A percentile compares a stretch with the other conserved stretches of the same genome.
phyloP scores from a whole-genome alignment of 176 grass and related monocot genomes.

The Rhynchospora breviuscula region DNA sequence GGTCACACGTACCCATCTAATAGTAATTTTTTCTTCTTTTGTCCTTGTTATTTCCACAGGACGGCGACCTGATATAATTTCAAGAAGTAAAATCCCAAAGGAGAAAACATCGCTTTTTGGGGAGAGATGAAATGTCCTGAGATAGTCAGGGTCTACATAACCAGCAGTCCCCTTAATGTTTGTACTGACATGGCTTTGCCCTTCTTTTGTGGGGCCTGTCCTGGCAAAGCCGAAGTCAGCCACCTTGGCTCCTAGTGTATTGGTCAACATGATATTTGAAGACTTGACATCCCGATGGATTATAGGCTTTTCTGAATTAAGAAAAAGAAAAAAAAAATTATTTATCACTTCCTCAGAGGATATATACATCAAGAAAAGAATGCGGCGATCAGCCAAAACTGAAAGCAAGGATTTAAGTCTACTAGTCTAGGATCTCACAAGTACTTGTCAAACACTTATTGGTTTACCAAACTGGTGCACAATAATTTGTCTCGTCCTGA shows the following conservation, averaged over 20 bases:
- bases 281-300: slow-evolving; percentile 96
- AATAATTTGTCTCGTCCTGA: not conserved
- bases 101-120: slow-evolving; percentile 93
- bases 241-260: slow-evolving; percentile 83
- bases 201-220: slow-evolving; percentile 66
- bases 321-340: not conserved
- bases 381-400: not conserved
- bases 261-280: slow-evolving; percentile 82
- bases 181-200: slow-evolving; percentile 74
- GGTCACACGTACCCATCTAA: slow-evolving; percentile 71
- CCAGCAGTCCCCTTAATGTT: slow-evolving; percentile 82
- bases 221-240: slow-evolving; percentile 94
- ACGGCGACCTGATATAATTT: slow-evolving; percentile 81
- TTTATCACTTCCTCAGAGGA: not conserved
- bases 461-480: not conserved
- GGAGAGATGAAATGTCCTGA: slow-evolving; percentile 68
- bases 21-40: slow-evolving; percentile 70
- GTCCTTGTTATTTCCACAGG: slow-evolving; percentile 62
- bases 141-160: slow-evolving; percentile 90
- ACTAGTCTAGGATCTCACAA: not conserved
- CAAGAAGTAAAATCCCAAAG: slow-evolving; percentile 84
- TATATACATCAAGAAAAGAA: not conserved
- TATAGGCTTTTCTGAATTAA: slow-evolving; percentile 76
- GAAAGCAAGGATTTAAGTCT: not conserved
- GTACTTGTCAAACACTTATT: not conserved